Conservation (phyloP, 768 basidiomycete genomes). For the Leccinum subgranulosum region DNA sequence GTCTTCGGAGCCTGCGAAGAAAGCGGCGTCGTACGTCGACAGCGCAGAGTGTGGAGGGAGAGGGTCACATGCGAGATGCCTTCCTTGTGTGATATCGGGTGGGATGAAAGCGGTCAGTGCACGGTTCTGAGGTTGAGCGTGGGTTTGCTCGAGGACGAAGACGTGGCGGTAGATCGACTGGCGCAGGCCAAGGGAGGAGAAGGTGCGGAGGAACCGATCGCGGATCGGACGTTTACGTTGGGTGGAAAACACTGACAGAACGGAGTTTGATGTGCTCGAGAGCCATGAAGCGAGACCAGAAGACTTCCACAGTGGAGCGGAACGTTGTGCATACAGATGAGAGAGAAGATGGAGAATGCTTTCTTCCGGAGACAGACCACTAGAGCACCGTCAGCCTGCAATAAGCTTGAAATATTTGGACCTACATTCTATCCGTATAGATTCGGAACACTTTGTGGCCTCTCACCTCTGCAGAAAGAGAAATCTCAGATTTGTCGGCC, state of each 20-base stretch:
- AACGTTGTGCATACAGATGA: slow-evolving; percentile 83
- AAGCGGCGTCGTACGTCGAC: slow-evolving; percentile 65
- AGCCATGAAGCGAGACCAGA: slow-evolving; percentile 66
- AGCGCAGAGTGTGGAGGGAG: slow-evolving; percentile 66
- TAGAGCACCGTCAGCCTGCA: slow-evolving; percentile 11
- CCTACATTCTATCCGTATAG: slow-evolving; percentile 64
- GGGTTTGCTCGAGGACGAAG: slow-evolving; percentile 64
- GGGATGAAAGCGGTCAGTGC: slow-evolving; percentile 73
- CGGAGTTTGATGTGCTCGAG: slow-evolving; percentile 45
- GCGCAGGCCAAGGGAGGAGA: slow-evolving; percentile 39
- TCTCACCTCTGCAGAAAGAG: slow-evolving; percentile 55
- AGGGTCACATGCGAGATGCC: slow-evolving; percentile 79
- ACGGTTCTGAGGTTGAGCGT: slow-evolving; percentile 36
- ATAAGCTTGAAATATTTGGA: background rate
- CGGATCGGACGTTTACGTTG: slow-evolving; percentile 31
- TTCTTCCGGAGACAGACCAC: slow-evolving; percentile 38
- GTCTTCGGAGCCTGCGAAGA: slow-evolving; percentile 69
- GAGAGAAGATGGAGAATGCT: slow-evolving; percentile 74
- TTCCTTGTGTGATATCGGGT: slow-evolving; percentile 44
- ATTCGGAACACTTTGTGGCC: slow-evolving; percentile 65
- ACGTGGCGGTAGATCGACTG: slow-evolving; percentile 72
- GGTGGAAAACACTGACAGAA: slow-evolving; percentile 31
- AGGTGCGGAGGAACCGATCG: slow-evolving; percentile 35
- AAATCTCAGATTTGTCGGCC: slow-evolving; percentile 80
- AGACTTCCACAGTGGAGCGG: slow-evolving; percentile 80